A percentile compares a stretch with the other conserved stretches of the same genome.
Evolutionary conservation across 352 stramenopile species (phyloP).

Genomic region (Phytophthora chlamydospora): DNA sequence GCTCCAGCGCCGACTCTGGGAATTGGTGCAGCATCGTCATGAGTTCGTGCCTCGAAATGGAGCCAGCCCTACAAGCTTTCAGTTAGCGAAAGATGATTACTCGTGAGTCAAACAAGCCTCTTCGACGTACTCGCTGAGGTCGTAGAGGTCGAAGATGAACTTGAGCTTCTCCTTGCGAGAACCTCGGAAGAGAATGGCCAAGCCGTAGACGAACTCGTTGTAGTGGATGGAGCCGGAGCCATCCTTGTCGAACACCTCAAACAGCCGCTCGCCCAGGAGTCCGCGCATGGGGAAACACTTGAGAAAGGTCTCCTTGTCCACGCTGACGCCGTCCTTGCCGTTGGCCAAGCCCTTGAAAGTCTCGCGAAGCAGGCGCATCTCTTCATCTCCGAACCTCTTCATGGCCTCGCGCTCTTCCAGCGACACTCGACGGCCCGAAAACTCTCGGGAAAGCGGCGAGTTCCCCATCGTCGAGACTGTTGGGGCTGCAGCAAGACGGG

Average conservation of each 20-base stretch:
- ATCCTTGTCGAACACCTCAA: constrained; percentile 93
- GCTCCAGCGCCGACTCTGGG: constrained; percentile 68
- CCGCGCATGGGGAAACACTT: constrained; percentile 93
- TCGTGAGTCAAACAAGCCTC: not conserved
- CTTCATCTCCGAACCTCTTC: constrained; percentile 80
- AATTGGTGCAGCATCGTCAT: constrained; percentile 89
- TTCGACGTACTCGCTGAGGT: constrained; percentile 77
- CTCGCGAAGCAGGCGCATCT: constrained; percentile 79
- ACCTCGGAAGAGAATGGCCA: constrained; percentile 87
- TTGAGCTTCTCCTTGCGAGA: constrained; percentile 91
- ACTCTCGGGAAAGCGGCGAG: constrained; percentile 59
- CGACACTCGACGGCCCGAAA: constrained; percentile 53
- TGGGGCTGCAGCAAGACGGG: constrained; percentile 7
- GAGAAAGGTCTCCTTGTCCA: constrained; percentile 95
- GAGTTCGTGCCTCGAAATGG: constrained; percentile 87
- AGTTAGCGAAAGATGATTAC: constrained; percentile 8
- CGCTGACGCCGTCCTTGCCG: constrained; percentile 58
- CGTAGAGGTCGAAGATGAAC: constrained; percentile 95
- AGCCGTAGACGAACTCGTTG: constrained; percentile 92
- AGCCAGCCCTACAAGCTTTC: constrained; percentile 60
- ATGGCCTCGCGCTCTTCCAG: constrained; percentile 66
- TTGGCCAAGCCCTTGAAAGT: constrained; percentile 82
- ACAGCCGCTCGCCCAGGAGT: constrained; percentile 91
- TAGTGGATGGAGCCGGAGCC: constrained; percentile 88
- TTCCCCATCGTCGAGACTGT: constrained; percentile 57